Conservation (phyloP, 306 rosid species). For the Vicia villosa region DNA sequence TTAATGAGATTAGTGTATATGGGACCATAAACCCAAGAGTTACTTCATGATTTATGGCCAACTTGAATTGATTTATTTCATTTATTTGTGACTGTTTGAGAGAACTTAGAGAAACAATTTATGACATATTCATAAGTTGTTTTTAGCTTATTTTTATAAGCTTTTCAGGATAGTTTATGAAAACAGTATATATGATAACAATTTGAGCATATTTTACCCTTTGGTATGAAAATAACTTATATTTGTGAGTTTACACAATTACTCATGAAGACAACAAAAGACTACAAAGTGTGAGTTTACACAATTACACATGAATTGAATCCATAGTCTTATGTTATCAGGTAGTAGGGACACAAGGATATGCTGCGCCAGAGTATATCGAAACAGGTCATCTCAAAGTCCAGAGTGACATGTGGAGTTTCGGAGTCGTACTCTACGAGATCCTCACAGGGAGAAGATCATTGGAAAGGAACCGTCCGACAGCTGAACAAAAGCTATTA, state of each 20-base stretch:
- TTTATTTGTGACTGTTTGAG: background rate
- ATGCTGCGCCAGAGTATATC: conserved; percentile 96
- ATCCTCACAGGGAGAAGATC: conserved; percentile 82
- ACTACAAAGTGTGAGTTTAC: background rate
- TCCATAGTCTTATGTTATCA: conserved; percentile 34
- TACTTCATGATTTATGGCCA: background rate
- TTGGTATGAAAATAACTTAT: background rate
- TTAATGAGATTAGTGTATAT: too few relatives aligned
- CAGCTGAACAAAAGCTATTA: conserved; percentile 77
- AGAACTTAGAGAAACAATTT: background rate
- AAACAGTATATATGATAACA: background rate
- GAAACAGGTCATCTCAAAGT: conserved; percentile 85
- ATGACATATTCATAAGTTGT: background rate
- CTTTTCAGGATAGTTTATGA: background rate
- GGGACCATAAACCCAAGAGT: too few relatives aligned
- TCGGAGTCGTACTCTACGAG: conserved; percentile 93
- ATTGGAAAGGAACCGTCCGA: conserved; percentile 77
- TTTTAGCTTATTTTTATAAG: background rate
- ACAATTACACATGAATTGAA: conserved; percentile 13
- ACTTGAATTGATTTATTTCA: background rate
- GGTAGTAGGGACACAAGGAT: conserved; percentile 97
- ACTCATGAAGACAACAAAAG: too few relatives aligned
- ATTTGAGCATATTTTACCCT: background rate
- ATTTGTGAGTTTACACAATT: too few relatives aligned
- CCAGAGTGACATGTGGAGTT: conserved; percentile 86